Percentiles rank a stretch among this genome's conserved stretches.
phyloP scores from a whole-genome alignment of 2,329 filamentous ascomycete species.

The Phialophora expanda region DNA sequence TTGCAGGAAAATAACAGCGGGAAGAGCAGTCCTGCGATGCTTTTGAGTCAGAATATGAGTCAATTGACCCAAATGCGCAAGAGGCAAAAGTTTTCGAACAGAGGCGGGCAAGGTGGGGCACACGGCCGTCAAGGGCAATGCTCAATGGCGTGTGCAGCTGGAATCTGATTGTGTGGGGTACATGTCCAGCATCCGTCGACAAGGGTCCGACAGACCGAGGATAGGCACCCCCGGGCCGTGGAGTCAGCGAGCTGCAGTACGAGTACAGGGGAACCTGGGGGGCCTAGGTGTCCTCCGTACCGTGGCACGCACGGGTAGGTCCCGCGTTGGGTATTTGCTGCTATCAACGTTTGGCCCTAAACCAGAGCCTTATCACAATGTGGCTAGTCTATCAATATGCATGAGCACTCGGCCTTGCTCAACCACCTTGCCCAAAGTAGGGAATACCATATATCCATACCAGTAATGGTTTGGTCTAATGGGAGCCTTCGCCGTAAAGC shows the following conservation, averaged over 20 bases:
- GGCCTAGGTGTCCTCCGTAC: background rate
- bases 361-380: background rate
- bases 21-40: background rate
- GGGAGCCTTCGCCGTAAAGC: background rate
- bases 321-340: background rate
- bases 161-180: background rate
- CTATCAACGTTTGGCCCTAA: background rate
- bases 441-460: background rate
- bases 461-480: background rate
- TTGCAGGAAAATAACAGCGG: background rate
- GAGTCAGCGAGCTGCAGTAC: background rate
- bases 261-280: background rate
- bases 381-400: background rate
- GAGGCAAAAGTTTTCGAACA: constrained; percentile 20
- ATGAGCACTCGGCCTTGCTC: background rate
- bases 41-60: constrained; percentile 12
- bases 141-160: constrained; percentile 5
- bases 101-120: constrained; percentile 6
- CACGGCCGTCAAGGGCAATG: background rate
- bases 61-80: constrained; percentile 7
- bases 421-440: no score
- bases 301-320: background rate
- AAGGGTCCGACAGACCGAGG: background rate
- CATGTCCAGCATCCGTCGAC: background rate
- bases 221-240: constrained; percentile 4